Base-by-base conservation (phyloP, 169 alveolate species). In the Eimeria praecox region DNA sequence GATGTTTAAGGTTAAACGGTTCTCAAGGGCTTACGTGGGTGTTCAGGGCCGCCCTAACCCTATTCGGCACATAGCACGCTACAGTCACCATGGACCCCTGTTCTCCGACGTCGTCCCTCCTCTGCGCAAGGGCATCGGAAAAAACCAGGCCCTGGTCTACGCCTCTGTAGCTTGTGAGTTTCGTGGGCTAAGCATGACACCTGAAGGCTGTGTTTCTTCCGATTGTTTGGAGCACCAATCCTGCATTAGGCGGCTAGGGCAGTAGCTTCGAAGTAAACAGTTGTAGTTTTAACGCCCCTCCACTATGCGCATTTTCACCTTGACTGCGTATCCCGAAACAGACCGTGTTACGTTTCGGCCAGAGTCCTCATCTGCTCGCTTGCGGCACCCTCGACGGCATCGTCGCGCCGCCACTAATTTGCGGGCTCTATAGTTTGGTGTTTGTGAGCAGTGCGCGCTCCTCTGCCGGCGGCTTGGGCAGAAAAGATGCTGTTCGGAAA, bases 31-130 rank as follows among this genome's bases (percentile, higher is more conserved):
- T 8, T 14, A 24, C 5, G 20, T 49, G 18, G 52, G 90, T 22
- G 62, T 18, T 44, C 90, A 80, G 90, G 90, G 90, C 66, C 90
- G 90, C 69, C 71, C 90, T 4, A 80, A 27, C 16, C 90, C 90
- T 22, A 27, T 80, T 44, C 90, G 66, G 0, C 90, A 80, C 56
- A 80, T 80, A 24, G 59, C 85, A 33, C 95, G 95, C 9, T 92
- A 59, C 92, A 92, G 92, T 42, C 95, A 92, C 73, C 95, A 92
- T 44, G 95, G 95, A 3, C 95, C 95, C 54, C 82, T 92, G 24
- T n/a, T 92, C 59, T 77, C 85, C 73, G 95, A 92, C 59, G 92
- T 35, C 16, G 52, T 69, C 87, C 77, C 87, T 20, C 92, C 71
- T 40, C 95, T 92, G 40, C 92, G 52, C 62, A 78, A 42, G 85